phyloP scores from a whole-genome alignment of 768 basidiomycete species.

The Neoboletus subvelutipes region DNA sequence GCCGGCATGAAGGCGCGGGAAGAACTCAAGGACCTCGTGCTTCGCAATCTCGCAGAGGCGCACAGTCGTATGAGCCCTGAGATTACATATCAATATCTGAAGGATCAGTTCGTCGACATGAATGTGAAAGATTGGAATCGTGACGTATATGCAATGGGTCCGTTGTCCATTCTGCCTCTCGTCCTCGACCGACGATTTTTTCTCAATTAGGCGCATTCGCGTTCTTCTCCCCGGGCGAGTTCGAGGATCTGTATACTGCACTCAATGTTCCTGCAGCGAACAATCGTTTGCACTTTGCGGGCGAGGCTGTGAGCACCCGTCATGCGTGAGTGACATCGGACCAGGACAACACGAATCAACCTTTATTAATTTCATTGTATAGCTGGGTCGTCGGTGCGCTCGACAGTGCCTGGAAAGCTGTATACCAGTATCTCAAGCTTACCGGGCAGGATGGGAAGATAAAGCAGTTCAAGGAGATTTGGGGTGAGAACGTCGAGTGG shows the following conservation, averaged over 20 bases:
- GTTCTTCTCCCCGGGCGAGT: constrained; percentile 41
- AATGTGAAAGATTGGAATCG: constrained; percentile 37
- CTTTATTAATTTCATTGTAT: background rate
- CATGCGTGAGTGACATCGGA: constrained; percentile 11
- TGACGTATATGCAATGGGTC: constrained; percentile 36
- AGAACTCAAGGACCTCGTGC: constrained; percentile 28
- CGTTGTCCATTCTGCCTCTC: background rate
- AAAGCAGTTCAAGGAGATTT: constrained; percentile 22
- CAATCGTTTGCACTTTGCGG: constrained; percentile 16
- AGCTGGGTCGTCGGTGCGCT: constrained; percentile 43
- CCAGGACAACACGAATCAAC: constrained; percentile 19
- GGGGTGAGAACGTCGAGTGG: constrained; percentile 37
- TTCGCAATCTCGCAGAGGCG: constrained; percentile 23
- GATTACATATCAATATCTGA: constrained; percentile 22
- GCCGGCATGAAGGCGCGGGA: constrained; percentile 10
- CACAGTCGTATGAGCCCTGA: constrained; percentile 11
- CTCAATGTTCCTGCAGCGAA: constrained; percentile 33
- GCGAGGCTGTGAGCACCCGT: constrained; percentile 15
- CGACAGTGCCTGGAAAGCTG: constrained; percentile 38
- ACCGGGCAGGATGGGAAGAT: constrained; percentile 10
- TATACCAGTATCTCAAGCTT: constrained; percentile 26
- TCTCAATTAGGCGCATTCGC: constrained; percentile 39
- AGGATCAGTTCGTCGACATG: constrained; percentile 20
- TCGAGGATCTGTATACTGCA: constrained; percentile 31
- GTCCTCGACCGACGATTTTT: background rate